Percentiles rank a stretch among this genome's conserved stretches.
Conservation (phyloP, 345 rosid genomes). For the Eucalyptus rudis region DNA sequence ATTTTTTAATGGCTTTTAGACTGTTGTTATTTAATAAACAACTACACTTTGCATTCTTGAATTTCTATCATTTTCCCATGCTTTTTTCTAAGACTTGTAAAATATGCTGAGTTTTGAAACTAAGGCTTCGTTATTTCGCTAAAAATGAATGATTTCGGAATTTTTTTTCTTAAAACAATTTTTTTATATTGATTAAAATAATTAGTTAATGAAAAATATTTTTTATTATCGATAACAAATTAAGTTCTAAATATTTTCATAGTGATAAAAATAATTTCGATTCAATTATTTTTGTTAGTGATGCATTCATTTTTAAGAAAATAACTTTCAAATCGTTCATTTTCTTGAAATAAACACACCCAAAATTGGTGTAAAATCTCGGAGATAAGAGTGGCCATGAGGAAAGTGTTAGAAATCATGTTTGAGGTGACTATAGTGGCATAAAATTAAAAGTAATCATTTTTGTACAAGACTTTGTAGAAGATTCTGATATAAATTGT, state of each 20-base stretch:
- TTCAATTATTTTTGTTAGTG: background rate
- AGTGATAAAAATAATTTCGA: background rate
- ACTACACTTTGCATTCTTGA: background rate
- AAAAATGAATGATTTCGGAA: background rate
- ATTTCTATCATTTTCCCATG: background rate
- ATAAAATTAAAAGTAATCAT: background rate
- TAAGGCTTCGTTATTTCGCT: fast-evolving
- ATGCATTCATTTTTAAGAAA: background rate
- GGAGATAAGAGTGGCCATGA: background rate
- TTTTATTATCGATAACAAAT: background rate
- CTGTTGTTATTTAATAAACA: background rate
- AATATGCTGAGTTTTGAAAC: background rate
- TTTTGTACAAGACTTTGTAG: background rate
- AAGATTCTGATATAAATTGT: too few species aligned
- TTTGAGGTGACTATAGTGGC: background rate
- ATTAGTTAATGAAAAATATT: background rate
- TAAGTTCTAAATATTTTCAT: background rate
- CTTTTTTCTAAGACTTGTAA: background rate
- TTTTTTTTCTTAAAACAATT: background rate
- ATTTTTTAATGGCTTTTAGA: background rate
- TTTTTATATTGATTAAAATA: background rate
- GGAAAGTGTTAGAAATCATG: background rate
- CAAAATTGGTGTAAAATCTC: background rate
- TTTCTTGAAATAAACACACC: background rate
- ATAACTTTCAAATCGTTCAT: background rate